phyloP scores from a whole-genome alignment of 768 basidiomycete species.

The Asterophora lycoperdoides region DNA sequence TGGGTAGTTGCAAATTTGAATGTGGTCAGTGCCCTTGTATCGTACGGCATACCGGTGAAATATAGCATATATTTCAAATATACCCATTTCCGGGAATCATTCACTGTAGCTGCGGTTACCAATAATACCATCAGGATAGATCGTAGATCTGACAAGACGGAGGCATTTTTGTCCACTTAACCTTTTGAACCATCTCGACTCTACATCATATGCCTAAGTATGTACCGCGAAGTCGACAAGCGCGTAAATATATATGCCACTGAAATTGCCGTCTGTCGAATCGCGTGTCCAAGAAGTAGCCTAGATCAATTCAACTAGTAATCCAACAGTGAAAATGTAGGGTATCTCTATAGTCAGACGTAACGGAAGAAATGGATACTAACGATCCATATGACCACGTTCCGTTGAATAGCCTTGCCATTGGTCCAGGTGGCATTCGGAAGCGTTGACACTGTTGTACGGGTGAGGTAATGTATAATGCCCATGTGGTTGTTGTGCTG shows the following conservation, averaged over 20 bases:
- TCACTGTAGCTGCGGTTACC: too few relatives aligned
- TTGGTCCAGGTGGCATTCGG: slow-evolving; percentile 45
- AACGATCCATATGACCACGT: slow-evolving; percentile 58
- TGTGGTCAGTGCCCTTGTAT: neutral
- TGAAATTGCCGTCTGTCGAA: neutral
- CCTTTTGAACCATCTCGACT: slow-evolving; percentile 17
- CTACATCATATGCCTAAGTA: too few relatives aligned
- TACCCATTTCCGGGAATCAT: slow-evolving; percentile 12
- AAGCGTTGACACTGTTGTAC: slow-evolving; percentile 34
- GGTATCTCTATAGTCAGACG: slow-evolving; percentile 16
- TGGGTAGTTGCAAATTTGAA: neutral
- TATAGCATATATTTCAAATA: neutral
- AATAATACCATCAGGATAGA: neutral
- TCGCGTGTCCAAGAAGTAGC: neutral
- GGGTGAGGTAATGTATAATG: slow-evolving; percentile 39
- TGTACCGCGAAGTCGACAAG: neutral
- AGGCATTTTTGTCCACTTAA: slow-evolving; percentile 23
- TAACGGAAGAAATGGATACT: slow-evolving; percentile 20
- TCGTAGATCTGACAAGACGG: slow-evolving; percentile 20
- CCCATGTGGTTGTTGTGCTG: slow-evolving; percentile 29
- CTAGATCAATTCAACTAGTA: neutral
- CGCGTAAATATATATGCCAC: neutral
- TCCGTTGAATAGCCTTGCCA: slow-evolving; percentile 69
- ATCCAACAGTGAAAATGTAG: slow-evolving; percentile 1
- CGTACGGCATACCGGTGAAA: slow-evolving; percentile 5